Conservation (phyloP, 176 grass and related monocot genomes). For the Aegilops umbellulata region DNA sequence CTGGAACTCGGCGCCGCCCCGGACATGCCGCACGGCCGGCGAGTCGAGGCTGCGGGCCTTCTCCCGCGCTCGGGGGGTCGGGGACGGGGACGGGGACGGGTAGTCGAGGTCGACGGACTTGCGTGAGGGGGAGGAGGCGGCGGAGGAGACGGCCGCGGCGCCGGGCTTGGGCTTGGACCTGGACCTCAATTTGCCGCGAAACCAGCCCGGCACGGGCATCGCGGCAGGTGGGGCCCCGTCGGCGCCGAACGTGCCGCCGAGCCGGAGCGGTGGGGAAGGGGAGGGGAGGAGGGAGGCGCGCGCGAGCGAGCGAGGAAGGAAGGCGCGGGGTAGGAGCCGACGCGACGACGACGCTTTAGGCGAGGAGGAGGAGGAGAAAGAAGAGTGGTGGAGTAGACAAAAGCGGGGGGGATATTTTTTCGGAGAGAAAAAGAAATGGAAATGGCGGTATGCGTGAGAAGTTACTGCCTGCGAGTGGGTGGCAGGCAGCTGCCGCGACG, state of each 20-base stretch:
- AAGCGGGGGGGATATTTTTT: conserved; percentile 15
- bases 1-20: not conserved
- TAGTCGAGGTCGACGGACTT: conserved; percentile 39
- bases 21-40: conserved; percentile 7
- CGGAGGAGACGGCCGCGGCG: conserved; percentile 32
- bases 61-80: conserved; percentile 26
- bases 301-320: conserved; percentile 10
- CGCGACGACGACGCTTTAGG: conserved; percentile 38
- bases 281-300: not conserved
- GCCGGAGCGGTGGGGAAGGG: not conserved
- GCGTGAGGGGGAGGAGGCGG: conserved; percentile 30
- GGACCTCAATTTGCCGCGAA: conserved; percentile 34
- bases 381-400: not conserved
- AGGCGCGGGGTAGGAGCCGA: conserved; percentile 45
- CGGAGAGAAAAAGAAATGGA: not conserved
- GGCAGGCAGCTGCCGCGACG: conserved; percentile 32
- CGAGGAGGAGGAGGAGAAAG: not conserved
- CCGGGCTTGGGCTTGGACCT: conserved; percentile 46
- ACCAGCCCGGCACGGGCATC: conserved; percentile 54
- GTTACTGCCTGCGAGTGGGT: conserved; percentile 32
- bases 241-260: not conserved
- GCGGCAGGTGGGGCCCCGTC: not conserved
- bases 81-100: conserved; percentile 30
- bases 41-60: conserved; percentile 38
- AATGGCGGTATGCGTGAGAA: not conserved